A percentile compares a stretch with the other conserved stretches of the same genome.
Evolutionary conservation across 495 filamentous ascomycete species (phyloP).

Genomic region (Podospora pseudopauciseta): DNA sequence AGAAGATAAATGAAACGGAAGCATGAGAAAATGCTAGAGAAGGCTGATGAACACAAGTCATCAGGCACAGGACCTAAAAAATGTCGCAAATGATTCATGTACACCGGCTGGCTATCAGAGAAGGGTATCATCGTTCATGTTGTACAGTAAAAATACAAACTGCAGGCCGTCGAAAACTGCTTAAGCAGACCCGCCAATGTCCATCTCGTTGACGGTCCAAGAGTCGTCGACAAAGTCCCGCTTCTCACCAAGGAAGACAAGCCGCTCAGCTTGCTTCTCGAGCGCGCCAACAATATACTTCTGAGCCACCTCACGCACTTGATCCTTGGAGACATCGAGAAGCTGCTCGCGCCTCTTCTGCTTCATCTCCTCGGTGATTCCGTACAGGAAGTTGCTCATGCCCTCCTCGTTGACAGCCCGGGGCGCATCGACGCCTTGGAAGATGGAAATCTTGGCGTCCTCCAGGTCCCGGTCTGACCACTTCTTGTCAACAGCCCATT

Average conservation of each 20-base stretch:
- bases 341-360: constrained; percentile 81
- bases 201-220: constrained; percentile 52
- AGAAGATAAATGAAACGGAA: neutral
- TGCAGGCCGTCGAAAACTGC: neutral
- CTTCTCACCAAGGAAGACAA: constrained; percentile 80
- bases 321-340: constrained; percentile 77
- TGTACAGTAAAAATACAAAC: constrained; percentile 34
- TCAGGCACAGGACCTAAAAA: neutral
- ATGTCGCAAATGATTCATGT: constrained; percentile 15
- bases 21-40: neutral
- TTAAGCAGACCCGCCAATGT: constrained; percentile 42
- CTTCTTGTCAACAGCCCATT: constrained; percentile 75
- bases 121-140: constrained; percentile 44
- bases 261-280: constrained; percentile 44
- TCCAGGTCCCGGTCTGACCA: constrained; percentile 89
- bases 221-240: constrained; percentile 65
- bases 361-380: constrained; percentile 84
- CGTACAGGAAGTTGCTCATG: constrained; percentile 76
- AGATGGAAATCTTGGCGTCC: constrained; percentile 92
- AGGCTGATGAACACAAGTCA: constrained; percentile 2
- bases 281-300: constrained; percentile 73
- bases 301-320: constrained; percentile 78
- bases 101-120: constrained; percentile 30
- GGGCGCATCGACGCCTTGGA: constrained; percentile 94
- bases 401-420: constrained; percentile 84